Percentiles rank a stretch among this genome's conserved stretches.
phyloP scores from a whole-genome alignment of 2,329 filamentous ascomycete genomes.

The Colletotrichum lupini region DNA sequence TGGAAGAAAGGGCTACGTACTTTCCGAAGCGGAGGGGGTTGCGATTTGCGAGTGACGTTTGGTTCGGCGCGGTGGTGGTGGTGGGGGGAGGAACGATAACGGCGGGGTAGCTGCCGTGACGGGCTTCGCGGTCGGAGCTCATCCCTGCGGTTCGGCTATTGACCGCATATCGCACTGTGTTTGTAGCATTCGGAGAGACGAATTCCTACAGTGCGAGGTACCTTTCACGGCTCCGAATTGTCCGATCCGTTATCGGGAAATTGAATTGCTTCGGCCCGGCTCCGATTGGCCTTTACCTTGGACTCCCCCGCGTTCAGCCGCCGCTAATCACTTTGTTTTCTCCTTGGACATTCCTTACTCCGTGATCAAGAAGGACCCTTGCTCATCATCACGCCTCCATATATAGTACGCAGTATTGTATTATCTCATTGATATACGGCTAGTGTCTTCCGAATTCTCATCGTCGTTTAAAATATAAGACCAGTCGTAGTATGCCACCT shows the following conservation, averaged over 20 bases:
- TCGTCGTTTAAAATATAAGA: too few relatives aligned
- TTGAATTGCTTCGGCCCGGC: constrained; percentile 3
- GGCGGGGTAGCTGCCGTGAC: constrained; percentile 31
- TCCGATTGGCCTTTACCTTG: constrained; percentile 24
- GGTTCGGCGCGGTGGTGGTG: neutral
- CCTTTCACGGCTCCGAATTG: neutral
- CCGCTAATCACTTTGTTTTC: neutral
- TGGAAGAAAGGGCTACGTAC: neutral
- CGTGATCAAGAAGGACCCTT: neutral
- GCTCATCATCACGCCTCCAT: neutral
- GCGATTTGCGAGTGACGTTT: constrained; percentile 8
- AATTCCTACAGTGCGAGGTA: neutral
- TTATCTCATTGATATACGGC: neutral
- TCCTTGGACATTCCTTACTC: neutral
- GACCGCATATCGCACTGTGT: neutral
- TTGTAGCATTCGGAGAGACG: too few relatives aligned
- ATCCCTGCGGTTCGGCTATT: constrained; percentile 14
- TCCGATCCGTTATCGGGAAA: constrained; percentile 27
- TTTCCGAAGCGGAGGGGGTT: neutral
- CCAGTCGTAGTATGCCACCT: too few relatives aligned
- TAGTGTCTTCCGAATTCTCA: too few relatives aligned
- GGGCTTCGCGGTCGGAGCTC: constrained; percentile 20
- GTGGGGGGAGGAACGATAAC: constrained; percentile 8
- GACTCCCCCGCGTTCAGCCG: neutral
- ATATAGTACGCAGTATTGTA: neutral